Conservation (phyloP, 2,329 filamentous ascomycete genomes). For the Seiridium unicorne region DNA sequence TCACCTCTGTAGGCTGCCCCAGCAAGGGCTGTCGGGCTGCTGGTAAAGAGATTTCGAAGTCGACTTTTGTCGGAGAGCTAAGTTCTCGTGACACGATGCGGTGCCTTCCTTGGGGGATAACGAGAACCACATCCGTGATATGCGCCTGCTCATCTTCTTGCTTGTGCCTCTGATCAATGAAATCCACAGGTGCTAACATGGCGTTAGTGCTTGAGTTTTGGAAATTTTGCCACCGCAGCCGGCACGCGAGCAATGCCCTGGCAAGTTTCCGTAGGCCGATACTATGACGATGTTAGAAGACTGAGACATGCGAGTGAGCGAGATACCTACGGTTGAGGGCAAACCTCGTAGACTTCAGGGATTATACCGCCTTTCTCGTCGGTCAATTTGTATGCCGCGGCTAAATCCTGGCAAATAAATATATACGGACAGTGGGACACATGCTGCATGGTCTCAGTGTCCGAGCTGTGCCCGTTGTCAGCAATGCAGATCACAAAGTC, state of each 20-base stretch:
- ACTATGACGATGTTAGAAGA: neutral
- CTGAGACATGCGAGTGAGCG: neutral
- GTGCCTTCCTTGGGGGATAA: no score
- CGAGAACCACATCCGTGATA: no score
- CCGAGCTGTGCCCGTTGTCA: neutral
- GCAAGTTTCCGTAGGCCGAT: neutral
- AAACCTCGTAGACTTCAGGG: neutral
- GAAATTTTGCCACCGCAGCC: neutral
- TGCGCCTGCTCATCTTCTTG: no score
- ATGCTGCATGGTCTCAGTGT: neutral
- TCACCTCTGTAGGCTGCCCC: neutral
- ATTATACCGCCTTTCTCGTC: neutral
- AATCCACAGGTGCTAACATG: neutral
- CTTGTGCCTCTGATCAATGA: no score
- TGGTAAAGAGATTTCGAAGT: neutral
- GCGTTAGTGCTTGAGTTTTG: neutral
- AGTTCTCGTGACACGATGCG: no score
- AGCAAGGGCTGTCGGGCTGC: neutral
- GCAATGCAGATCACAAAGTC: constrained; percentile 22
- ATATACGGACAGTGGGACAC: neutral
- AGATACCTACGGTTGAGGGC: constrained; percentile 1
- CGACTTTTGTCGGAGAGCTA: neutral
- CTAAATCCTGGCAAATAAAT: neutral
- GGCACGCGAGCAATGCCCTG: neutral
- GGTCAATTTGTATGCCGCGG: neutral